Conservation (phyloP, 1,284 basidiomycete species). For the Fistulina hepatica region DNA sequence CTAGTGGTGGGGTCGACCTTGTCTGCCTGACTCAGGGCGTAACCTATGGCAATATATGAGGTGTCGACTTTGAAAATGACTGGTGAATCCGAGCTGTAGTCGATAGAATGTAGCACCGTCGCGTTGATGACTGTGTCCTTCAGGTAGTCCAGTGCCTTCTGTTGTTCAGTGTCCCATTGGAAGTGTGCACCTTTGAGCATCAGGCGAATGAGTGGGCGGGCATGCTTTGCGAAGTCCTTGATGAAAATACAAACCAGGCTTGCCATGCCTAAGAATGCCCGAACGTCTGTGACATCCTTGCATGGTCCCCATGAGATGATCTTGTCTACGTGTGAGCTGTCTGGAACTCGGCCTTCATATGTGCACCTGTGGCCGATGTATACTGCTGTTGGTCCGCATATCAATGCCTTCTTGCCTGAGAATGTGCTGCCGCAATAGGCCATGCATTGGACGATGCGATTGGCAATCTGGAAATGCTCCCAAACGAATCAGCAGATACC, state of each 20-base stretch:
- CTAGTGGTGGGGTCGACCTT: slow-evolving; percentile 10
- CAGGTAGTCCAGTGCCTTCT: slow-evolving; percentile 15
- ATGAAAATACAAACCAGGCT: slow-evolving; percentile 21
- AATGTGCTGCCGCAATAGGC: slow-evolving; percentile 15
- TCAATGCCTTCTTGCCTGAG: slow-evolving; percentile 13
- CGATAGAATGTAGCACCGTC: slow-evolving; percentile 12
- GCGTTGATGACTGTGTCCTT: slow-evolving; percentile 14
- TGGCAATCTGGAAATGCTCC: slow-evolving; percentile 19
- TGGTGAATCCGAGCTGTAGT: slow-evolving; percentile 6
- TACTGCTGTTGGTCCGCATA: neutral
- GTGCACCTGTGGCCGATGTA: slow-evolving; percentile 14
- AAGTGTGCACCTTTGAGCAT: slow-evolving; percentile 16
- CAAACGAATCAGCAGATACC: slow-evolving; percentile 18
- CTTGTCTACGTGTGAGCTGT: slow-evolving; percentile 8
- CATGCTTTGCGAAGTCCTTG: slow-evolving; percentile 11
- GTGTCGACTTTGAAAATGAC: slow-evolving; percentile 18
- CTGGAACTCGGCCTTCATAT: slow-evolving; percentile 11
- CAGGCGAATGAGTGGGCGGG: slow-evolving; percentile 17
- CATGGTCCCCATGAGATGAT: slow-evolving; percentile 11
- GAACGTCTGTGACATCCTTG: slow-evolving; percentile 3
- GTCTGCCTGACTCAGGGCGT: slow-evolving; percentile 22
- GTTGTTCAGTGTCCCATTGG: slow-evolving; percentile 14
- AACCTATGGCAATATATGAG: slow-evolving; percentile 25
- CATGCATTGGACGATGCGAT: slow-evolving; percentile 19
- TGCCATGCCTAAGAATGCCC: slow-evolving; percentile 19